phyloP scores from a whole-genome alignment of 768 basidiomycete species.

The Myochromella boudieri region DNA sequence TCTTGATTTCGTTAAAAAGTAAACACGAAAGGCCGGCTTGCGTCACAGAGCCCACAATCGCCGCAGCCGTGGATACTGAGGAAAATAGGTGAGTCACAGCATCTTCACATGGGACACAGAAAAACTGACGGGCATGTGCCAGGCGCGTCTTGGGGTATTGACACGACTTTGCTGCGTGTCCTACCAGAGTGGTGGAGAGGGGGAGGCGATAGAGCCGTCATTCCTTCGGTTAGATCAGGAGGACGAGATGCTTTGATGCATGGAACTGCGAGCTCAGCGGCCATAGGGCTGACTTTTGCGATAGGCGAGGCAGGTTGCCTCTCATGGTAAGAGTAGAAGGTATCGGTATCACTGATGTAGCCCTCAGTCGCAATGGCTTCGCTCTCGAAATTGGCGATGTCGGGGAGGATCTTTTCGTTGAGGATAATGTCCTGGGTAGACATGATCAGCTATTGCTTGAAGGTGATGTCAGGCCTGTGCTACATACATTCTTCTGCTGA shows the following conservation, averaged over 20 bases:
- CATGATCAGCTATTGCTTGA: too few species aligned
- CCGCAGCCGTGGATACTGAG: constrained; percentile 15
- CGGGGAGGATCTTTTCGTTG: constrained; percentile 14
- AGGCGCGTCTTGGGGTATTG: constrained; percentile 13
- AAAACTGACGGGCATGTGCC: constrained; percentile 20
- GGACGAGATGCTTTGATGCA: not conserved
- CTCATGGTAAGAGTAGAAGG: constrained; percentile 12
- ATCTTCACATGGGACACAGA: not conserved
- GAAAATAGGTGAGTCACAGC: constrained; percentile 1
- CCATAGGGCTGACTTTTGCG: not conserved
- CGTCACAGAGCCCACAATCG: constrained; percentile 15
- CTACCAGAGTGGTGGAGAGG: constrained; percentile 17
- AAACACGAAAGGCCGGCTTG: constrained; percentile 11
- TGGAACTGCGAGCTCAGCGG: not conserved
- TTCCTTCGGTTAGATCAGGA: constrained; percentile 8
- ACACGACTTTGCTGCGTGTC: constrained; percentile 20
- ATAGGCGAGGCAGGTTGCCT: constrained; percentile 1
- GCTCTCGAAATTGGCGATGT: constrained; percentile 14
- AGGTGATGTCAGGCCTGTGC: too few species aligned
- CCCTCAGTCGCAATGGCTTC: not conserved
- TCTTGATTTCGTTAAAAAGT: not conserved
- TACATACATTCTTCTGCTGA: too few species aligned
- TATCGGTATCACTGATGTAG: constrained; percentile 10
- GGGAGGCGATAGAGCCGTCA: constrained; percentile 15
- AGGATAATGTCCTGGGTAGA: too few species aligned